phyloP scores from a whole-genome alignment of 495 filamentous ascomycete genomes.

The Filosporella fistucella region DNA sequence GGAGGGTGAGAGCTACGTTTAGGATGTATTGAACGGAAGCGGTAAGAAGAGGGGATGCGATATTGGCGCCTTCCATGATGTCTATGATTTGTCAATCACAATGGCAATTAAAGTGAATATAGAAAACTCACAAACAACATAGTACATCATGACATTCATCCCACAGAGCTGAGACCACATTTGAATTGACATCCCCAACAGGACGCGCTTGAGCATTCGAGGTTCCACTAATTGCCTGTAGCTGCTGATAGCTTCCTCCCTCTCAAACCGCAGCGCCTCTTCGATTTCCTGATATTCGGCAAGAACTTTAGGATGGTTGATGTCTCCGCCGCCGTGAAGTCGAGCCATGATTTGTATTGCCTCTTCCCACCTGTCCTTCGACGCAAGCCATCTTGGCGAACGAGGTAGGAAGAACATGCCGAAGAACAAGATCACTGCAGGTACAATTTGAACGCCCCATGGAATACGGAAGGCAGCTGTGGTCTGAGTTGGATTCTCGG shows the following conservation, averaged over 20 bases:
- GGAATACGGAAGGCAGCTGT: constrained; percentile 66
- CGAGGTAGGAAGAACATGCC: constrained; percentile 70
- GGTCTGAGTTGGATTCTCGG: constrained; percentile 50
- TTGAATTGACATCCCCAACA: constrained; percentile 68
- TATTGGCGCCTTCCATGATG: constrained; percentile 66
- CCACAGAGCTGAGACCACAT: constrained; percentile 72
- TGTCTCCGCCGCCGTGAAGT: constrained; percentile 60
- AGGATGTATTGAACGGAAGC: constrained; percentile 77
- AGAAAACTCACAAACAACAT: constrained; percentile 19
- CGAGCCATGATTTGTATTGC: constrained; percentile 54
- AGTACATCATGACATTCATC: constrained; percentile 68
- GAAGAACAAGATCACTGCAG: constrained; percentile 57
- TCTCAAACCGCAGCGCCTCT: constrained; percentile 57
- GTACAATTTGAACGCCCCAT: constrained; percentile 69
- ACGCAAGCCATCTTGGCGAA: constrained; percentile 72
- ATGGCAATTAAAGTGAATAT: constrained; percentile 32
- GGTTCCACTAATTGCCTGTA: constrained; percentile 54
- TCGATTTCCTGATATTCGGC: constrained; percentile 65
- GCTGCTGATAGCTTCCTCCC: constrained; percentile 49
- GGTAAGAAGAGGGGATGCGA: constrained; percentile 60
- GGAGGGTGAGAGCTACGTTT: constrained; percentile 62
- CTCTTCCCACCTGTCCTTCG: constrained; percentile 74
- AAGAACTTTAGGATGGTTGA: constrained; percentile 56
- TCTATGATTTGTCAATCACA: constrained; percentile 62
- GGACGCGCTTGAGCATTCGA: constrained; percentile 62